Conservation (phyloP, 2,329 filamentous ascomycete species). For the Trichocomaceae sp. region DNA sequence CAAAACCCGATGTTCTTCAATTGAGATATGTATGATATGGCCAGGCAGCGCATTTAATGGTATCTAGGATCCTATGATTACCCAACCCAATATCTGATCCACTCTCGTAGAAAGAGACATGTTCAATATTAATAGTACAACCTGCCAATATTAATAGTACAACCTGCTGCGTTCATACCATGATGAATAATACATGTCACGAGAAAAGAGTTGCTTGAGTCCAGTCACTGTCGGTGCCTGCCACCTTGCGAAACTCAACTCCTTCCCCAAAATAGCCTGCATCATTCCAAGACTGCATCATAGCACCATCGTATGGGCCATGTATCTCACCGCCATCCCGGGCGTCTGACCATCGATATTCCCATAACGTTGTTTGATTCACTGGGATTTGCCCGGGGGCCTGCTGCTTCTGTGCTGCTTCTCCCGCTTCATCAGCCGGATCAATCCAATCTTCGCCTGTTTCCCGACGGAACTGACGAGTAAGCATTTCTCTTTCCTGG, state of each 20-base stretch:
- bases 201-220: constrained; percentile 46
- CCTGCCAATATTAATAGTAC: constrained; percentile 6
- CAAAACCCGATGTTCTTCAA: not conserved
- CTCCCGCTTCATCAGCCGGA: constrained; percentile 24
- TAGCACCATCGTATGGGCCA: constrained; percentile 76
- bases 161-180: constrained; percentile 12
- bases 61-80: constrained; percentile 4
- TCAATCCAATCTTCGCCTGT: constrained; percentile 80
- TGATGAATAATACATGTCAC: constrained; percentile 23
- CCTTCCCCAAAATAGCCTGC: constrained; percentile 87
- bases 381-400: constrained; percentile 19
- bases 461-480: constrained; percentile 75
- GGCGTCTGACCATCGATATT: constrained; percentile 88
- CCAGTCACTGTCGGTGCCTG: constrained; percentile 50
- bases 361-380: constrained; percentile 57
- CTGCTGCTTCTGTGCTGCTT: constrained; percentile 11
- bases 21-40: constrained; percentile 13
- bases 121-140: constrained; percentile 3
- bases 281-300: constrained; percentile 86
- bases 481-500: constrained; percentile 71
- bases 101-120: constrained; percentile 6
- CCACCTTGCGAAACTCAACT: constrained; percentile 66
- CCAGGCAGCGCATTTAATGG: constrained; percentile 10
- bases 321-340: constrained; percentile 71
- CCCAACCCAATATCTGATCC: not conserved